Percentiles rank a stretch among this genome's conserved stretches.
Conservation (phyloP, 2,329 filamentous ascomycete species). For the Trichoderma oligosporum region DNA sequence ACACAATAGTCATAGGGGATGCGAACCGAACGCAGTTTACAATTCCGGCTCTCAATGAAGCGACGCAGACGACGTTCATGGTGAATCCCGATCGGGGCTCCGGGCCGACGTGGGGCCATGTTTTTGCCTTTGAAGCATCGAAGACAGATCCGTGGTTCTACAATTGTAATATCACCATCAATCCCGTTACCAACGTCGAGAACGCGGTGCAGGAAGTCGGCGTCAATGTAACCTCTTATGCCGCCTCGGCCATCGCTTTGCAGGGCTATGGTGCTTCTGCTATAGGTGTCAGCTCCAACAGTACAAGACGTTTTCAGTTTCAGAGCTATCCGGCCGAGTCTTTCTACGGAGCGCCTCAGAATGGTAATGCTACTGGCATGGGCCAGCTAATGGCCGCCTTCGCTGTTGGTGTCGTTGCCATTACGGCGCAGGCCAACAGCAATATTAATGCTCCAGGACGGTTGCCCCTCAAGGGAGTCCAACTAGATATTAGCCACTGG, state of each 20-base stretch:
- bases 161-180: conserved; percentile 38
- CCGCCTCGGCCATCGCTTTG: conserved; percentile 39
- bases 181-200: conserved; percentile 33
- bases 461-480: conserved; percentile 32
- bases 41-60: conserved; percentile 30
- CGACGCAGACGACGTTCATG: conserved; percentile 37
- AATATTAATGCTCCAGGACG: conserved; percentile 28
- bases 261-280: conserved; percentile 35
- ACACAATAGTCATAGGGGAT: conserved; percentile 29
- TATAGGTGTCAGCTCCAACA: conserved; percentile 25
- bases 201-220: conserved; percentile 37
- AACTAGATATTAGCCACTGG: conserved; percentile 35
- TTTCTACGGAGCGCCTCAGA: conserved; percentile 33
- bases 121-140: conserved; percentile 40
- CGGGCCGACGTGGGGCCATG: conserved; percentile 27
- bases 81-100: conserved; percentile 28
- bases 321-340: conserved; percentile 43
- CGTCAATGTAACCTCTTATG: conserved; percentile 32
- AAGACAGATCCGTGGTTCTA: conserved; percentile 39
- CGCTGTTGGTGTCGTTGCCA: conserved; percentile 35
- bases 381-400: conserved; percentile 37
- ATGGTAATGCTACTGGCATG: conserved; percentile 34
- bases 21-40: conserved; percentile 24
- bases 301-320: conserved; percentile 28
- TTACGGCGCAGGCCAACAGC: conserved; percentile 32